Percentiles rank a stretch among this genome's conserved stretches.
Conservation (phyloP, 1,139 yeast species). For the Suzukiozyma palmioleophila region DNA sequence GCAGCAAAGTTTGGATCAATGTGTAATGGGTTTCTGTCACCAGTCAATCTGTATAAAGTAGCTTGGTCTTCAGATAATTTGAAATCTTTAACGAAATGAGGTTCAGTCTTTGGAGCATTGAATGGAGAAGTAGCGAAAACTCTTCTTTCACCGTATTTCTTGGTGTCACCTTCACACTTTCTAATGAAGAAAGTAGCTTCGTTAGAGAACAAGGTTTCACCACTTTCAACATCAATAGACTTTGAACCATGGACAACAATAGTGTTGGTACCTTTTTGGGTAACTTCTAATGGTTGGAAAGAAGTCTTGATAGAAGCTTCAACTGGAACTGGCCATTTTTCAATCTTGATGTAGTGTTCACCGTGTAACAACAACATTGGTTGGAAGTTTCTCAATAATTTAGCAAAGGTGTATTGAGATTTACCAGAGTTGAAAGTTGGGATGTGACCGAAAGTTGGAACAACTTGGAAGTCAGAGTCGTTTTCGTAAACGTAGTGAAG, state of each 20-base stretch:
- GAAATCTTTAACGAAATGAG: conserved; percentile 63
- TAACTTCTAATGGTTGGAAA: conserved; percentile 63
- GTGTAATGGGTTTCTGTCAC: conserved; percentile 94
- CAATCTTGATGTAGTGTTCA: conserved; percentile 84
- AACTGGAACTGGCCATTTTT: conserved; percentile 77
- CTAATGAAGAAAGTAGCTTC: conserved; percentile 86
- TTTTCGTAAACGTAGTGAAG: conserved; percentile 79
- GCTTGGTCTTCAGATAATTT: conserved; percentile 76
- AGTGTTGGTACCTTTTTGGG: conserved; percentile 89
- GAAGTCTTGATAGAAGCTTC: conserved; percentile 60
- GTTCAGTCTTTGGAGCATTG: conserved; percentile 58
- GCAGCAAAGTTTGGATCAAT: conserved; percentile 89
- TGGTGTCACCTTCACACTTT: conserved; percentile 69
- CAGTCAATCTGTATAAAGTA: conserved; percentile 84
- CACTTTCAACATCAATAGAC: conserved; percentile 65
- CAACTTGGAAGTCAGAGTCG: conserved; percentile 73
- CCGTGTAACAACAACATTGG: conserved; percentile 91
- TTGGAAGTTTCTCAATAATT: conserved; percentile 74
- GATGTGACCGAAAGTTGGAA: conserved; percentile 90
- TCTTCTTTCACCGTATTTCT: conserved; percentile 43
- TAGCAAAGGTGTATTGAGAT: conserved; percentile 49
- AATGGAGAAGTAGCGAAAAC: conserved; percentile 62
- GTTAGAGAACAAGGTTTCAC: conserved; percentile 69
- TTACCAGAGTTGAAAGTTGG: conserved; percentile 56
- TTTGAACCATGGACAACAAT: conserved; percentile 72